These are phyloP conservation scores for Backusella parvicylindrica DNA, from an alignment of 192 early-diverging fungal species.

Conservation along the genomic window DNA sequence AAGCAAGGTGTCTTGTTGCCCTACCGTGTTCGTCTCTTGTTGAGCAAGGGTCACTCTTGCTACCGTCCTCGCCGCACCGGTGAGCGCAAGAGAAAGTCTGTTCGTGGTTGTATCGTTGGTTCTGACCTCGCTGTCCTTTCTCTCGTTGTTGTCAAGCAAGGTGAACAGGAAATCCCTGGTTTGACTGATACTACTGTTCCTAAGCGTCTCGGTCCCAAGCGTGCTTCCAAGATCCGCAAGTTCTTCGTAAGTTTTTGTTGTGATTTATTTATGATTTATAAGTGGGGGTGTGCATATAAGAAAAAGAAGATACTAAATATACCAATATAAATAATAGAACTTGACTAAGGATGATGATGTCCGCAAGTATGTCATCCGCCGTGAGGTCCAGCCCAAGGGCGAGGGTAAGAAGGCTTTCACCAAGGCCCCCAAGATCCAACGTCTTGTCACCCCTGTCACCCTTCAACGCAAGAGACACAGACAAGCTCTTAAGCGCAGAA, in stretches of 20 bases:
- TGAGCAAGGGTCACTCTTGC: constrained; percentile 96
- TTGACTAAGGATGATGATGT: constrained; percentile 98
- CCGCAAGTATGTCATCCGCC: constrained; percentile 98
- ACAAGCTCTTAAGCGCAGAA: constrained; percentile 82
- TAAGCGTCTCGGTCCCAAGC: constrained; percentile 98
- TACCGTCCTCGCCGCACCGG: constrained; percentile 95
- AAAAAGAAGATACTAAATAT: neutral
- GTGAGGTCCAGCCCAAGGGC: constrained; percentile 88
- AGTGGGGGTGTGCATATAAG: no score
- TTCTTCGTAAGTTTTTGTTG: constrained; percentile 60
- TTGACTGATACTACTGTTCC: constrained; percentile 89
- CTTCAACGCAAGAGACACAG: constrained; percentile 94
- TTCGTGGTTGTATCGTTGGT: constrained; percentile 97
- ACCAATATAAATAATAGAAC: constrained; percentile 36
- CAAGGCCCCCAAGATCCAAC: constrained; percentile 96
- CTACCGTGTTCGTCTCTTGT: constrained; percentile 74
- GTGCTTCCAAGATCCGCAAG: constrained; percentile 97
- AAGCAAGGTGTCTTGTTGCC: constrained; percentile 95
- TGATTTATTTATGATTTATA: no score
- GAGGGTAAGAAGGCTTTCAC: constrained; percentile 87
- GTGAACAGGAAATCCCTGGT: constrained; percentile 91
- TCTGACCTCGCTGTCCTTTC: constrained; percentile 92
- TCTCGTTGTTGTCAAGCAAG: constrained; percentile 93
- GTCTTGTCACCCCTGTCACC: constrained; percentile 93
- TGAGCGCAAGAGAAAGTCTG: constrained; percentile 98